Percentiles rank a stretch among this genome's conserved stretches.
phyloP scores from a whole-genome alignment of 805 yeast genomes.

The Saccharomycopsis javanensis region DNA sequence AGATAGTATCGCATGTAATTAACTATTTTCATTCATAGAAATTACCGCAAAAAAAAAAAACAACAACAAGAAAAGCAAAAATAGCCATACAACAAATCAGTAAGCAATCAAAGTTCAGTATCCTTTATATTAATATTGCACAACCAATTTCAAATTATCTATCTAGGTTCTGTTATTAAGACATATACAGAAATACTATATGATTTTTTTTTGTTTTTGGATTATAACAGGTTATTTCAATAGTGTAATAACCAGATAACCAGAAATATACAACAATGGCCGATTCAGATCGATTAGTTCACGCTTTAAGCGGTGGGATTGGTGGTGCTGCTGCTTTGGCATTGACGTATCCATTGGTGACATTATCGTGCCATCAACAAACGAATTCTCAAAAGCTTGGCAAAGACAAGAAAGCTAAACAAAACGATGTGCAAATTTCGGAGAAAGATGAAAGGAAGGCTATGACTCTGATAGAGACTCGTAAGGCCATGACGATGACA shows the following conservation, averaged over 20 bases:
- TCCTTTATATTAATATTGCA: too few relatives aligned
- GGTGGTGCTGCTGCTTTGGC: slow-evolving; percentile 86
- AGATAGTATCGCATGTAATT: not conserved
- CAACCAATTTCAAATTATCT: too few relatives aligned
- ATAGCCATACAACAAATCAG: not conserved
- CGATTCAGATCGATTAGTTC: slow-evolving; percentile 47
- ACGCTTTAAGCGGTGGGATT: slow-evolving; percentile 90
- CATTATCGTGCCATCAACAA: slow-evolving; percentile 82
- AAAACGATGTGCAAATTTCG: not conserved
- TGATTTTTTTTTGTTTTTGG: too few relatives aligned
- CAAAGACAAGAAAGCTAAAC: slow-evolving; percentile 21
- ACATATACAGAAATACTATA: too few relatives aligned
- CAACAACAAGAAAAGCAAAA: not conserved
- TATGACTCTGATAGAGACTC: slow-evolving; percentile 22
- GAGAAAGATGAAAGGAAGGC: slow-evolving; percentile 15
- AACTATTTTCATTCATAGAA: not conserved
- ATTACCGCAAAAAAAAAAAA: not conserved
- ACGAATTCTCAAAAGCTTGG: slow-evolving; percentile 32
- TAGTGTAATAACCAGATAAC: too few relatives aligned
- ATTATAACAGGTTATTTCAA: too few relatives aligned
- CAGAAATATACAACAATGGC: too few relatives aligned
- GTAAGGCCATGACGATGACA: slow-evolving; percentile 7
- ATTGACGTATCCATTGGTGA: slow-evolving; percentile 82
- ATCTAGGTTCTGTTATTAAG: too few relatives aligned
- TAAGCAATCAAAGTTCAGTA: too few relatives aligned